Percentiles rank a stretch among this genome's conserved stretches.
phyloP scores from a whole-genome alignment of 1,284 basidiomycete genomes.

The Sphaerobolus stellatus region DNA sequence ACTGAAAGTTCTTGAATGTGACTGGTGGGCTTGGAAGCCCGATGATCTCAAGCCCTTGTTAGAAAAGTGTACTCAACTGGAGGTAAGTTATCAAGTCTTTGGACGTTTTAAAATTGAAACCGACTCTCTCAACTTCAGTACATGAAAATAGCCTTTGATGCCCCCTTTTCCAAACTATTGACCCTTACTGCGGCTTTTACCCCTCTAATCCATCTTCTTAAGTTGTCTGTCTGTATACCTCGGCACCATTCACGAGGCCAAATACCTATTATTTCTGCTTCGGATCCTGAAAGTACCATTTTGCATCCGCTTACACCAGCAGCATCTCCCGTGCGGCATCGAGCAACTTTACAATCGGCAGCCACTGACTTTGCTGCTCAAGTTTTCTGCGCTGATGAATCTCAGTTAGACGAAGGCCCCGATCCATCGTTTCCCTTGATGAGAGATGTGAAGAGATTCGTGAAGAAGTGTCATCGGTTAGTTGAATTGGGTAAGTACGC shows the following conservation, averaged over 20 bases:
- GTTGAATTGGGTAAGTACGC: conserved; percentile 27
- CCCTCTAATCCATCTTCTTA: conserved; percentile 27
- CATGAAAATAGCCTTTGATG: conserved; percentile 33
- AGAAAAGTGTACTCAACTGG: conserved; percentile 31
- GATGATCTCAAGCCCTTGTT: conserved; percentile 34
- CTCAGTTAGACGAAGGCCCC: conserved; percentile 19
- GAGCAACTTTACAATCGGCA: conserved; percentile 29
- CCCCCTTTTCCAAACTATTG: conserved; percentile 36
- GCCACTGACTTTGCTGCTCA: conserved; percentile 25
- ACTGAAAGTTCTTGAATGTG: conserved; percentile 33
- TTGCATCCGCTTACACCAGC: conserved; percentile 26
- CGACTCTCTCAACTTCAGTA: conserved; percentile 20
- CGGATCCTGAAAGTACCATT: conserved; percentile 18
- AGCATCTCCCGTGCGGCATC: conserved; percentile 28
- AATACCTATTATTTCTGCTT: conserved; percentile 25
- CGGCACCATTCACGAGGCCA: conserved; percentile 31
- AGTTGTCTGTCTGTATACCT: conserved; percentile 31
- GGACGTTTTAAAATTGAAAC: conserved; percentile 1
- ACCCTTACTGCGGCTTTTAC: conserved; percentile 34
- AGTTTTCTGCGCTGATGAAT: conserved; percentile 17
- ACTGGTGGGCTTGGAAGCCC: conserved; percentile 38
- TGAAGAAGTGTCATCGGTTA: conserved; percentile 34
- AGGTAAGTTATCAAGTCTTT: conserved; percentile 24
- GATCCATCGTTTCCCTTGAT: conserved; percentile 36
- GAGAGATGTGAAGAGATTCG: conserved; percentile 39